A percentile compares a stretch with the other conserved stretches of the same genome.
phyloP scores from a whole-genome alignment of 768 basidiomycete genomes.

The Tricholoma bakamatsutake region DNA sequence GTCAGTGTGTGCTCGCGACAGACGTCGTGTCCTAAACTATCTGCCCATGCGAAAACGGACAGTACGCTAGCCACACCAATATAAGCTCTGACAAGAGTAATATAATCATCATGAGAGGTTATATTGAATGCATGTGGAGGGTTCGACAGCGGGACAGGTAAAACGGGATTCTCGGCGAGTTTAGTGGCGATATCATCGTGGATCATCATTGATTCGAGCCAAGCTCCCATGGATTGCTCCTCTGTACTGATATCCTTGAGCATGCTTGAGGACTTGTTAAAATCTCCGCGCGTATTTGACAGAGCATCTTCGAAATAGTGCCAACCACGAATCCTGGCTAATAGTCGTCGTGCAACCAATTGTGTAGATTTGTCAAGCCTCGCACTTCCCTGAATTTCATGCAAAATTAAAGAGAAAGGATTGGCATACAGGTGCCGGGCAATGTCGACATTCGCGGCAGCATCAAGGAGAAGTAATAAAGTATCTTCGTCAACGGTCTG shows the following conservation, averaged over 20 bases:
- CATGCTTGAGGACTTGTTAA: conserved; percentile 39
- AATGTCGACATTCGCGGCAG: conserved; percentile 59
- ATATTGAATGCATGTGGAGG: conserved; percentile 26
- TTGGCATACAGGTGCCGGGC: conserved; percentile 44
- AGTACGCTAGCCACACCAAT: conserved; percentile 64
- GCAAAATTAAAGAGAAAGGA: conserved; percentile 37
- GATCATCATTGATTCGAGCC: conserved; percentile 65
- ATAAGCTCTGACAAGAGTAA: conserved; percentile 59
- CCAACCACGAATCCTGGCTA: conserved; percentile 53
- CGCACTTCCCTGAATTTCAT: conserved; percentile 30
- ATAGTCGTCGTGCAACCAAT: conserved; percentile 41
- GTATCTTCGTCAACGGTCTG: conserved; percentile 49
- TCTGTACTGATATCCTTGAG: conserved; percentile 58
- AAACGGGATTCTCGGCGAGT: conserved; percentile 35
- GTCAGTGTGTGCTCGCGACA: conserved; percentile 62
- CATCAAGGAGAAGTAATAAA: conserved; percentile 53
- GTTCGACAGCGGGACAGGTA: conserved; percentile 25
- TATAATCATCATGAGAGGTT: conserved; percentile 50
- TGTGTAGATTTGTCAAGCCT: conserved; percentile 36
- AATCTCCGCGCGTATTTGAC: conserved; percentile 46
- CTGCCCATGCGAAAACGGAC: conserved; percentile 75
- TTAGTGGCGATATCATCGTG: conserved; percentile 45
- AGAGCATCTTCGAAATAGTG: conserved; percentile 55
- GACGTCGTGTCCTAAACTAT: conserved; percentile 59
- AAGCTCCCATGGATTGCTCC: conserved; percentile 66